phyloP scores from a whole-genome alignment of 169 alveolate genomes.

The Cardiosporidium cionae region DNA sequence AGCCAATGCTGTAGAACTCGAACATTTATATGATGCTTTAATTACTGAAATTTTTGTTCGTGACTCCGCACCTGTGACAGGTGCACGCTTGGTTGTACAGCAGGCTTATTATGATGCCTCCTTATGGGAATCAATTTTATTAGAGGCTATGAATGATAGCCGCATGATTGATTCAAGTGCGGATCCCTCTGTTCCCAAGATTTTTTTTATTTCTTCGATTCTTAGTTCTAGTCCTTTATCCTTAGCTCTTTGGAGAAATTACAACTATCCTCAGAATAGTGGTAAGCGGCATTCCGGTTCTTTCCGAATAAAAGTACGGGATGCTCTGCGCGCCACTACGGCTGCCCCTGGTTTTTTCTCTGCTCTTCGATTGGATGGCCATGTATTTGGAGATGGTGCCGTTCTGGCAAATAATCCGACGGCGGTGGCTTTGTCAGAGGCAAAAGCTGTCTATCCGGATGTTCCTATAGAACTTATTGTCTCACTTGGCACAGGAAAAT shows the following conservation, averaged over 20 bases:
- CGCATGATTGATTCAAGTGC: constrained; percentile 67
- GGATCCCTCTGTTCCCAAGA: constrained; percentile 58
- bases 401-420: constrained; percentile 71
- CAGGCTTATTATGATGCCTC: constrained; percentile 66
- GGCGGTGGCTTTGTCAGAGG: constrained; percentile 61
- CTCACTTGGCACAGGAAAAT: constrained; percentile 69
- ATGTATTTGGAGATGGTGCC: constrained; percentile 68
- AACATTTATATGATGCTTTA: constrained; percentile 48
- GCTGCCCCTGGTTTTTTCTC: constrained; percentile 76
- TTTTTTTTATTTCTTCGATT: constrained; percentile 60
- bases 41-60: constrained; percentile 55
- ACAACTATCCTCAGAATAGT: constrained; percentile 32
- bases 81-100: constrained; percentile 53
- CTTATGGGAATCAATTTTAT: constrained; percentile 39
- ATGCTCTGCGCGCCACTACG: constrained; percentile 72
- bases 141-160: constrained; percentile 42
- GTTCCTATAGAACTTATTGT: constrained; percentile 60
- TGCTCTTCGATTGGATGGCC: constrained; percentile 50
- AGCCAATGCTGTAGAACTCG: constrained; percentile 47
- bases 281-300: constrained; percentile 24
- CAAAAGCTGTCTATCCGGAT: constrained; percentile 54
- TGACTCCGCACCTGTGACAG: constrained; percentile 53
- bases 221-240: constrained; percentile 53
- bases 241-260: constrained; percentile 62
- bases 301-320: constrained; percentile 37